Evolutionary conservation across 1,284 basidiomycete genomes (phyloP), one percentile per base, ranked within the genome.

Genomic region (Ustilago xerochloae): DNA sequence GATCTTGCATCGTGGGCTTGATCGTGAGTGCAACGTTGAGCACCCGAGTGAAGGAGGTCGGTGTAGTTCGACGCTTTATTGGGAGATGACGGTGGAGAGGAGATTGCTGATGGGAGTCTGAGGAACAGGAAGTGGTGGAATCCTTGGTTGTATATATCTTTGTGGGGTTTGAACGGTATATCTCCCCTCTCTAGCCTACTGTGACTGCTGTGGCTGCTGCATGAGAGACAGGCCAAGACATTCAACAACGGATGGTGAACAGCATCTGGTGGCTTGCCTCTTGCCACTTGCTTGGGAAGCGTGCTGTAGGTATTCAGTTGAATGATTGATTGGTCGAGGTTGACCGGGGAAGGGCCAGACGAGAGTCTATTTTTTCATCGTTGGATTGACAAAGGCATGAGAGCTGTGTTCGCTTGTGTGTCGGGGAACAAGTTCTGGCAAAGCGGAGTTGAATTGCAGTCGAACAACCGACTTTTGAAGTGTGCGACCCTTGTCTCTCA

Each of bases 1-100:
- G 38, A 22, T 68, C 66, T 33, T 59, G 59, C 66, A 68, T 68
- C 32, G n/a, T 46, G 16, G 24, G 18, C 15, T n/a, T 48, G 26
- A n/a, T 26, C 15, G 29, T n/a, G 35, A 18, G 49, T 12, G 6
- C 20, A 49, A 12, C 30, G 20, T 12, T 35, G 29, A n/a, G 28
- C 47, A 49, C 47, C 30, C 47, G 32, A 32, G 7, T 49, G 47
- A 20, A 22, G 18, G 12, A 33, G 9, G 18, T 26, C 6, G n/a
- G 18, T 9, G 22, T 32, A 10, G 15, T 16, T 5, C 41, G 36
- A 13, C 9, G 33, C 33, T 10, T 18, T 15, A 24, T 28, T 12
- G 28, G 12, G 29, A 18, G 29, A 22, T 24, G 52, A 28, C n/a
- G 10, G 7, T n/a, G 47, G 18, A 49, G 6, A 22, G 32, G 24